Base-by-base conservation (phyloP, 345 rosid genomes). In the Diplotaxis tenuifolia region DNA sequence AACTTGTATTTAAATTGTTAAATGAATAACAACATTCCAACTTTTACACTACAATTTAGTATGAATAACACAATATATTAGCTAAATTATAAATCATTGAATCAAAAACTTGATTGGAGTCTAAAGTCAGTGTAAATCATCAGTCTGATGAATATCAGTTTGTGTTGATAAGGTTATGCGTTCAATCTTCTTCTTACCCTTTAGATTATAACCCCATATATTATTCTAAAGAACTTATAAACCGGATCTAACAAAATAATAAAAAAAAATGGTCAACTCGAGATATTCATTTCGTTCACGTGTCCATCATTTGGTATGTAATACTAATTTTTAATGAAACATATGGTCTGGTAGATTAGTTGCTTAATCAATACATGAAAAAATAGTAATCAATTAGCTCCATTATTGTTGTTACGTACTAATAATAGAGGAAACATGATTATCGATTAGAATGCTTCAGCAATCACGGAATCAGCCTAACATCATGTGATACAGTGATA, bases 341-440 rank as follows among this genome's bases (percentile, higher is more conserved):
- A 29, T 15, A 16, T 72, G 38, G 70, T 29, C 58, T 45, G 11
- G 28, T 65, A 54, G 71, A 31, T 42, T 28, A 65, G 42, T 67
- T 66, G 67, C 67, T 74, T 60, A 66, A 66, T 66, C 61, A 66
- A 47, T 47, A 74, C 65, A 53, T 40, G 55, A 72, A 63, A 45
- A 63, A 12, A 9, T 23, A 9, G 34, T 57, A 25, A 22, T 58
- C 25, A 23, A 42, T 42, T 22, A 66, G 60, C 60, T 66, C 54
- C 40, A 66, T 49, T 66, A 67, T 32, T 32, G 62, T 3, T 67
- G 45, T 67, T 34, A n/a, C n/a, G n/a, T n/a, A 58, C 42, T 67
- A 47, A 47, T 47, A 47, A 18, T 47, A 32, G 60, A 66, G 12
- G 52, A 47, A 23, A 27, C 11, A 47, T 74, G 15, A 57, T 23